Evolutionary conservation across 495 filamentous ascomycete genomes (phyloP), one percentile per base, ranked within the genome.

Genomic region (Penicillium desertorum): DNA sequence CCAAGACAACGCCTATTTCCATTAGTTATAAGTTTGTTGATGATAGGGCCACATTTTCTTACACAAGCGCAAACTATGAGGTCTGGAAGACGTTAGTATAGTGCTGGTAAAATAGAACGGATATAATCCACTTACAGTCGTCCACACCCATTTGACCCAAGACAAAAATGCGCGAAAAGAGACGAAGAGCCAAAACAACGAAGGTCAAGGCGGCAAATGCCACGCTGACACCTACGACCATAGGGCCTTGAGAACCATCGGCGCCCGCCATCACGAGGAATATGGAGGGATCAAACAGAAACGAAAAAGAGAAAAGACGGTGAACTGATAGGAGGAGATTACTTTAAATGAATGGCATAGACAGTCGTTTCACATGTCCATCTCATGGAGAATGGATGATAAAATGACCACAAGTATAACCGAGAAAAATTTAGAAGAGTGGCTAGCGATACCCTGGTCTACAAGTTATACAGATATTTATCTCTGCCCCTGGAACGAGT

Each of bases 11-110:
- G 62, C 20, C 72, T 75, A 42, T 48, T 62, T 23, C 25, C 30
- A 47, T 67, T 27, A 65, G 61, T 61, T 45, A 42, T 36, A 20
- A 29, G 2, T 11, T 3, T 3, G 3, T 37, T 25, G 29, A 32
- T 16, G 4, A 5, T 30, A 27, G 4, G n/a, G 23, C 19, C 12
- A n/a, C 10, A 16, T 7, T 23, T 29, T 46, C 70, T 63, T 72
- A 76, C 71, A 64, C 64, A 67, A 48, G 73, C 73, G 27, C 54
- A 46, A 20, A 73, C 66, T 27, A 74, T 76, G 11, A 76, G 59
- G 56, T 70, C 73, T 76, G 16, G 30, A 47, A 29, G 30, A 14
- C 3, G 44, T 55, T n/a, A 55, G 16, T 39, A 47, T 34, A 20
- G 19, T 39, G 1, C 4, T 23, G 32, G 23, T 7, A 12, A 47